Conservation (phyloP, 257 asterid species). For the Ligustrum vulgare region DNA sequence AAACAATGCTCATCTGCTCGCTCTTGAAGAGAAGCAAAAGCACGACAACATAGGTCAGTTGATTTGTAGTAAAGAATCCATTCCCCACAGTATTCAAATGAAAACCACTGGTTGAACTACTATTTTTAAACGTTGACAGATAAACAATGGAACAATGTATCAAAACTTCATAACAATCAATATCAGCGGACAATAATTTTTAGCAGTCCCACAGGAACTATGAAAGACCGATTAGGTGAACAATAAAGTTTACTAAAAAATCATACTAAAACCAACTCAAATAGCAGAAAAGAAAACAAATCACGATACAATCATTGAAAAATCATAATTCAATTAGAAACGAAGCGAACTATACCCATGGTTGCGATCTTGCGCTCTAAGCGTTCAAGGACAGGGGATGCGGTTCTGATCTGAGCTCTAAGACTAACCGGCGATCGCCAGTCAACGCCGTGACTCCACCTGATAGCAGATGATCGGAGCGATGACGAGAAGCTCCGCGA, state of each 20-base stretch:
- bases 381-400: constrained; percentile 48
- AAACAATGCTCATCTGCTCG: not conserved
- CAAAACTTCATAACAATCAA: not conserved
- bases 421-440: constrained; percentile 51
- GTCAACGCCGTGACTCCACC: constrained; percentile 54
- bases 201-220: not conserved
- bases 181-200: no score
- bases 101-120: not conserved
- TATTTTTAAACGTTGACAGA: not conserved
- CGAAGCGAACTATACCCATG: constrained; percentile 54
- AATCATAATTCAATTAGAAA: constrained; percentile 6
- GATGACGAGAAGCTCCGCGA: constrained; percentile 38
- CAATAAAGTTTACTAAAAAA: constrained; percentile 7
- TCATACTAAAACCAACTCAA: not conserved
- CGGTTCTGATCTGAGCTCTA: constrained; percentile 59
- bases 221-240: not conserved
- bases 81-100: no score
- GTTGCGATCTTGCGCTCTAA: constrained; percentile 60
- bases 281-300: not conserved
- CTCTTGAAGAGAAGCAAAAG: not conserved
- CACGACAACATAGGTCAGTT: no score
- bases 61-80: no score
- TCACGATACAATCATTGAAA: not conserved
- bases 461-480: constrained; percentile 40
- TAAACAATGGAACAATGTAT: not conserved